Evolutionary conservation across 257 asterid species (phyloP).

Genomic region (Lavandula angustifolia): DNA sequence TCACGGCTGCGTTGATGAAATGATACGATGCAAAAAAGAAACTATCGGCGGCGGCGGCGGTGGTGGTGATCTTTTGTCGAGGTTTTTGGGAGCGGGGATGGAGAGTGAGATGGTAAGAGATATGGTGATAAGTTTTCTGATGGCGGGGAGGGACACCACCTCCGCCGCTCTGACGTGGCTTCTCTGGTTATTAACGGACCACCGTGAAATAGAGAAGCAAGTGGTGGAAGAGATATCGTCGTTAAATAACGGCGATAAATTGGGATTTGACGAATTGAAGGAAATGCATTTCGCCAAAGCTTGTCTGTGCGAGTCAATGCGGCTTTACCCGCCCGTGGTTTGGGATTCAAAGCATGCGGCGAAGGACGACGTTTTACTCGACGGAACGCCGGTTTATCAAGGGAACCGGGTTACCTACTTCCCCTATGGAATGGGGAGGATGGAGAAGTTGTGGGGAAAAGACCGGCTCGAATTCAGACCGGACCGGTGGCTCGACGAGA

Average conservation of each 20-base stretch:
- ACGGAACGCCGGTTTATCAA: conserved; percentile 53
- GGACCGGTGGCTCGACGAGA: conserved; percentile 57
- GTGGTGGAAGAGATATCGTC: conserved; percentile 39
- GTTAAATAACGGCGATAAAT: not conserved
- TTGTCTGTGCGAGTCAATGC: conserved; percentile 69
- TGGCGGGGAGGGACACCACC: conserved; percentile 74
- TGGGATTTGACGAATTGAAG: conserved; percentile 41
- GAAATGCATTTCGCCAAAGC: conserved; percentile 55
- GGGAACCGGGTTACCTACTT: conserved; percentile 82
- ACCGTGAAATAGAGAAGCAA: conserved; percentile 39
- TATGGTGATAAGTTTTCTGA: conserved; percentile 47
- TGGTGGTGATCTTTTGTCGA: conserved; percentile 46
- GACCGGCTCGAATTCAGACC: conserved; percentile 66
- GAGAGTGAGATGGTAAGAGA: conserved; percentile 47
- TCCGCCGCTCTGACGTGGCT: conserved; percentile 71
- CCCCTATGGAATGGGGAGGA: conserved; percentile 90
- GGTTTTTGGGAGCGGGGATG: conserved; percentile 46
- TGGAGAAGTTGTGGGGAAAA: conserved; percentile 73
- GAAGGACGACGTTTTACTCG: conserved; percentile 64
- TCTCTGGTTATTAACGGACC: conserved; percentile 47
- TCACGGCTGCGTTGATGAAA: conserved; percentile 41
- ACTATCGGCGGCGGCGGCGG: not conserved
- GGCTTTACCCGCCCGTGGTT: conserved; percentile 95
- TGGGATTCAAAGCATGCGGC: conserved; percentile 87
- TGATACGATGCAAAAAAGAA: conserved; percentile 37